Percentiles rank a stretch among this genome's conserved stretches.
Evolutionary conservation across 2,329 filamentous ascomycete genomes (phyloP).

Genomic region (Calonectria hawksworthii): DNA sequence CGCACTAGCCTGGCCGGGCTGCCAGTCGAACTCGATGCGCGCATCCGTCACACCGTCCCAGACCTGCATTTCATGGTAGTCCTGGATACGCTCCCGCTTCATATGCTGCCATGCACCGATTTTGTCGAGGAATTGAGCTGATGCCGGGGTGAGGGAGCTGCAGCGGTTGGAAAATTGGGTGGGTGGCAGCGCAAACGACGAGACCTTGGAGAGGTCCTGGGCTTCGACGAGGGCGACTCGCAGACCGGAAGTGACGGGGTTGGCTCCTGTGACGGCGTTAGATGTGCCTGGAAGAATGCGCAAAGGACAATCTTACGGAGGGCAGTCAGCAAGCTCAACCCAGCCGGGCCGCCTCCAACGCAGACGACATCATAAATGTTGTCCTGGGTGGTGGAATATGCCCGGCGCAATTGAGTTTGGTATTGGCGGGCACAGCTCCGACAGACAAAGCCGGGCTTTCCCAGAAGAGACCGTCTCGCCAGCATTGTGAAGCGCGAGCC

Average conservation of each 20-base stretch:
- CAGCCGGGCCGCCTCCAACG: constrained; percentile 90
- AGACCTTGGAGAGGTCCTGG: constrained; percentile 82
- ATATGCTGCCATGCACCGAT: constrained; percentile 91
- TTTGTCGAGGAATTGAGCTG: constrained; percentile 83
- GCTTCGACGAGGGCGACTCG: constrained; percentile 91
- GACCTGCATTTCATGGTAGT: constrained; percentile 96
- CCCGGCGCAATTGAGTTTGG: constrained; percentile 53
- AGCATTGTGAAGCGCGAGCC: constrained; percentile 41
- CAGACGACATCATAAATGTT: constrained; percentile 96
- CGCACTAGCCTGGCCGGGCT: constrained; percentile 56
- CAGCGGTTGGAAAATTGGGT: constrained; percentile 91
- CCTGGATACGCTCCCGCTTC: constrained; percentile 80
- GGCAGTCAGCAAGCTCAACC: constrained; percentile 84
- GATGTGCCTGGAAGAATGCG: not conserved
- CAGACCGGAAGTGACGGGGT: constrained; percentile 80
- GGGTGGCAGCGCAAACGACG: constrained; percentile 74
- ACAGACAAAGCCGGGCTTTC: constrained; percentile 58
- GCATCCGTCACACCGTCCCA: constrained; percentile 95
- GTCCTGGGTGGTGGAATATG: constrained; percentile 62
- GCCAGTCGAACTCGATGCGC: constrained; percentile 90
- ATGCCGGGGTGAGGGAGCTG: constrained; percentile 92
- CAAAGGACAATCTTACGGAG: constrained; percentile 67
- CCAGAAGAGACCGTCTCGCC: constrained; percentile 42
- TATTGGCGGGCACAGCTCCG: constrained; percentile 60
- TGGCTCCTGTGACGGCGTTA: constrained; percentile 71